Base-by-base conservation (phyloP, 108 stramenopile species). In the Cyclotella baltica region DNA sequence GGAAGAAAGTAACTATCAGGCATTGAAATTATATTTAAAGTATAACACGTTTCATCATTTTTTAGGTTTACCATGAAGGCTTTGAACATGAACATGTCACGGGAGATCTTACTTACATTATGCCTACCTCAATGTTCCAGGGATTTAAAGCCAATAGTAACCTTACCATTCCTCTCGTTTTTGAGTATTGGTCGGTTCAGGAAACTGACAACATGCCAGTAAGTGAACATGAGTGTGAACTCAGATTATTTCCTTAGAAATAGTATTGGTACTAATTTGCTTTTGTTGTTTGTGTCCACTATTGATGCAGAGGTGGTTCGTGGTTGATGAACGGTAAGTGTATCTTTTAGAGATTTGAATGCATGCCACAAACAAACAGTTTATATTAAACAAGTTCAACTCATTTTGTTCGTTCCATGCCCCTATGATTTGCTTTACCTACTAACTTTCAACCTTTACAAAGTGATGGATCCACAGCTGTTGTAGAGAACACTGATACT, bases 121-220 rank as follows among this genome's bases (percentile, higher is more conserved):
- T 57, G 40, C 70, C 70, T 0, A 71, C 53, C 4, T 8, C 35
- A 0, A 31, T 33, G 3, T 71, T 71, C 35, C 33, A 56, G 35
- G 70, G 70, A 27, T 71, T 71, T 57, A 18, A 71, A 40, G 4
- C 53, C 0, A 55, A n/a, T 16, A 37, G 30, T 23, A 55, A 53
- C 13, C 27, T 57, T 11, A 30, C 19, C 15, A 6, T 71, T 11
- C 53, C 70, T 28, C 33, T 71, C 27, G 34, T 57, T 53, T 31
- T 56, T 58, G 70, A 57, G 19, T 71, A 71, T 40, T 71, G 70
- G 70, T 55, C 52, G 19, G 70, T 71, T 10, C 70, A 71, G 31
- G 56, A 71, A 33, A 71, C 31, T 37, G 70, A 71, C 31, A 71
- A 71, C 20, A 71, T 71, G 70, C 53, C 70, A 18, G 35, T 36